These are phyloP conservation scores for Starmerella vaccinii DNA, from an alignment of 805 yeast species.

Conservation along the genomic window DNA sequence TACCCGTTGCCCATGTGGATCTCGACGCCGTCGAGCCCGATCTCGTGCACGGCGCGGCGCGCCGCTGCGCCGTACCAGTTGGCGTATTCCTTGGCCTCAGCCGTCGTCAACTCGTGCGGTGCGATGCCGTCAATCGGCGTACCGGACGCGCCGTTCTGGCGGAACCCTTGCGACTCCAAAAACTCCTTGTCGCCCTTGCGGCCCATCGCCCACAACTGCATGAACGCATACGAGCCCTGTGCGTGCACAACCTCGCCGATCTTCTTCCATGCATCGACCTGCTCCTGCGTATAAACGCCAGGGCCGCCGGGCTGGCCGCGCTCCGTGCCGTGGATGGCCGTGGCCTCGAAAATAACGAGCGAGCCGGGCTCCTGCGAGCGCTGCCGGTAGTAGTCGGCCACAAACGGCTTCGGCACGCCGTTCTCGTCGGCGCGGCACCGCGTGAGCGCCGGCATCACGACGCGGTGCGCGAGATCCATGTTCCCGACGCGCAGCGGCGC, in stretches of 20 bases:
- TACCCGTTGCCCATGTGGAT: slow-evolving; percentile 59
- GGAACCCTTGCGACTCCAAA: slow-evolving; percentile 8
- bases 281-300: slow-evolving; percentile 28
- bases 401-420: slow-evolving; percentile 38
- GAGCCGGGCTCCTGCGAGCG: slow-evolving; percentile 35
- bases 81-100: slow-evolving; percentile 19
- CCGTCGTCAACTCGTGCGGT: slow-evolving; percentile 7
- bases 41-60: slow-evolving; percentile 37
- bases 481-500: slow-evolving; percentile 33
- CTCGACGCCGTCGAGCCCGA: slow-evolving; percentile 56
- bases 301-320: slow-evolving; percentile 34
- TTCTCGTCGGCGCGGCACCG: slow-evolving; percentile 32
- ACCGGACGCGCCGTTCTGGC: slow-evolving; percentile 11
- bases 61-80: slow-evolving; percentile 33
- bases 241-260: slow-evolving; percentile 29
- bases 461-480: slow-evolving; percentile 30
- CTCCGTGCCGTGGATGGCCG: slow-evolving; percentile 38
- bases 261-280: slow-evolving; percentile 30
- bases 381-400: slow-evolving; percentile 43
- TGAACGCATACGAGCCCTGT: slow-evolving; percentile 22
- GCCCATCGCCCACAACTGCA: slow-evolving; percentile 23
- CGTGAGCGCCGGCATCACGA: slow-evolving; percentile 44
- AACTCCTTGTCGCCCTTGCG: slow-evolving; percentile 13
- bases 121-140: background rate
- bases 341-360: slow-evolving; percentile 47